Conservation (phyloP, 768 basidiomycete species). For the Russula olivacea region DNA sequence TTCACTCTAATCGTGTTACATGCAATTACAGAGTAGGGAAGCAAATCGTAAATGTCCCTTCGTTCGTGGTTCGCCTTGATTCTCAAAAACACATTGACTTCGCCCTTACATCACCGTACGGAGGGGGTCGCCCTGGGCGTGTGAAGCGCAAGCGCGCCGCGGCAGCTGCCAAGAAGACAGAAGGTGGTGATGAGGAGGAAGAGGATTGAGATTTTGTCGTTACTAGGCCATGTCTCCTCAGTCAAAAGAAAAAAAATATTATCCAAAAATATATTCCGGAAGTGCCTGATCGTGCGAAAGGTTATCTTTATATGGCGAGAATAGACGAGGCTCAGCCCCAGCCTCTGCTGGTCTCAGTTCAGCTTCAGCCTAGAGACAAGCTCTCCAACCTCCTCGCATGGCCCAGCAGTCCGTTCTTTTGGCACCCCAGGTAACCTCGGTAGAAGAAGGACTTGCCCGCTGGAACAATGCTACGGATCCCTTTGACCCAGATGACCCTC, state of each 20-base stretch:
- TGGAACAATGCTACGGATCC: constrained; percentile 14
- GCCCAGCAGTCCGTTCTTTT: constrained; percentile 21
- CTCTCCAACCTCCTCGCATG: background rate
- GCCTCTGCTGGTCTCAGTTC: background rate
- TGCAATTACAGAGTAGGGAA: constrained; percentile 74
- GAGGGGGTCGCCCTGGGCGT: constrained; percentile 90
- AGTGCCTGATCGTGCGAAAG: constrained; percentile 7
- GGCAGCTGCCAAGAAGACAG: constrained; percentile 87
- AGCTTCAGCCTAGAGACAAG: background rate
- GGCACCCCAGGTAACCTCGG: constrained; percentile 10
- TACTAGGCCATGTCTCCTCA: background rate
- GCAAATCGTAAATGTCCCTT: constrained; percentile 98
- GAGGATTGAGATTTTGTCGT: constrained; percentile 49
- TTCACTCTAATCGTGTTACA: background rate
- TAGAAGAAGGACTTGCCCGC: constrained; percentile 40
- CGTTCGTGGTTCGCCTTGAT: constrained; percentile 98
- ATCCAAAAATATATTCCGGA: background rate
- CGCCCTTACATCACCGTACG: constrained; percentile 92
- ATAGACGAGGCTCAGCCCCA: background rate
- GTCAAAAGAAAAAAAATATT: background rate
- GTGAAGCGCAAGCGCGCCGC: constrained; percentile 98
- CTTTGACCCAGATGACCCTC: constrained; percentile 10
- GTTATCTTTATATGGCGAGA: background rate
- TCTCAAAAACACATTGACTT: constrained; percentile 99
- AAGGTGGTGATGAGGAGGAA: constrained; percentile 84